Conservation (phyloP, 768 basidiomycete genomes). For the Collybia mongolica region DNA sequence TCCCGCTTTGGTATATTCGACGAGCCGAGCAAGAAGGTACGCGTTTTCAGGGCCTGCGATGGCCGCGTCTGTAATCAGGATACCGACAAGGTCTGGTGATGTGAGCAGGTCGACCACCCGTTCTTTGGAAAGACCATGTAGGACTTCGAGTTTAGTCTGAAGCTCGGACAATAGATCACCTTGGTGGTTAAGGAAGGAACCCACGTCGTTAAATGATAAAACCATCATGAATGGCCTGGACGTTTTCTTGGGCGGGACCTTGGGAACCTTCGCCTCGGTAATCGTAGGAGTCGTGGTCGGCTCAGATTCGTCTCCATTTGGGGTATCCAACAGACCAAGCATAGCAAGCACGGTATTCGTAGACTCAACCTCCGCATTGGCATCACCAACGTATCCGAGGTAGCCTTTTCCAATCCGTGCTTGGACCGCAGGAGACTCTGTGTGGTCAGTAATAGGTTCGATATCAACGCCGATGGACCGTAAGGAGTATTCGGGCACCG, state of each 20-base stretch:
- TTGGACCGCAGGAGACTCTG: conserved; percentile 31
- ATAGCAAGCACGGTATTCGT: conserved; percentile 35
- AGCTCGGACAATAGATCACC: conserved; percentile 14
- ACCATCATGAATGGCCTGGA: conserved; percentile 17
- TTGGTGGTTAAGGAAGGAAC: conserved; percentile 12
- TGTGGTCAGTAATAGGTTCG: conserved; percentile 11
- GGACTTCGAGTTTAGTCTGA: conserved; percentile 15
- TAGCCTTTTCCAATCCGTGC: conserved; percentile 29
- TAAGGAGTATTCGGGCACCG: conserved; percentile 7
- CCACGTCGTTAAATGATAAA: conserved; percentile 14
- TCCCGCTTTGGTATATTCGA: conserved; percentile 23
- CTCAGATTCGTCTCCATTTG: background rate
- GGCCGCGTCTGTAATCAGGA: conserved; percentile 27
- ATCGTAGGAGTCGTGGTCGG: background rate
- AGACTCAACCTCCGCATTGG: conserved; percentile 35
- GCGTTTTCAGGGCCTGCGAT: conserved; percentile 17
- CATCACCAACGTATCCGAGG: conserved; percentile 41
- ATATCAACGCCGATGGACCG: conserved; percentile 1
- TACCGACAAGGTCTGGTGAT: conserved; percentile 23
- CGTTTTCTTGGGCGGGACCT: background rate
- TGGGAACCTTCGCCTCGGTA: background rate
- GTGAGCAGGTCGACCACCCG: conserved; percentile 19
- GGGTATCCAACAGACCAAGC: conserved; percentile 29
- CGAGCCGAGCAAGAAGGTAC: conserved; percentile 19
- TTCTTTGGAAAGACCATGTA: conserved; percentile 20